A percentile compares a stretch with the other conserved stretches of the same genome.
phyloP scores from a whole-genome alignment of 192 early-diverging fungal species.

The Gaertneriomyces semiglobifer region DNA sequence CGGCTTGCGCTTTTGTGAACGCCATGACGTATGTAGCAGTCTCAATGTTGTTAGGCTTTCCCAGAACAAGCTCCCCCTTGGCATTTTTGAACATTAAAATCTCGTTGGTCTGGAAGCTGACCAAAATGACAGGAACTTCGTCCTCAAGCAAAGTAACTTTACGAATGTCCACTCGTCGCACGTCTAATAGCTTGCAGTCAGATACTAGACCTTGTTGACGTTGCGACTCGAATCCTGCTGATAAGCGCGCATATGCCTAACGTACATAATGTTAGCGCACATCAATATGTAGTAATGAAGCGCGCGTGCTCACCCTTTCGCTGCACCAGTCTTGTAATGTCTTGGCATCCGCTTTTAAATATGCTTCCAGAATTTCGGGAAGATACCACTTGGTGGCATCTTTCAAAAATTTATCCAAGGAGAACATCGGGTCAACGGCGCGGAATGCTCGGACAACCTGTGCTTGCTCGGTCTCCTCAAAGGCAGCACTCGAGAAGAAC shows the following conservation, averaged over 20 bases:
- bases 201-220: conserved; percentile 82
- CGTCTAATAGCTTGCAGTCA: conserved; percentile 92
- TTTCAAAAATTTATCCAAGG: conserved; percentile 80
- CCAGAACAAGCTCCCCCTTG: conserved; percentile 82
- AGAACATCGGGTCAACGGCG: conserved; percentile 81
- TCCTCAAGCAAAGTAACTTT: conserved; percentile 90
- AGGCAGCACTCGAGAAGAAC: conserved; percentile 69
- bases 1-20: conserved; percentile 72
- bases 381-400: conserved; percentile 89
- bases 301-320: conserved; percentile 66
- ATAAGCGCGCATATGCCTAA: conserved; percentile 71
- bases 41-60: conserved; percentile 81
- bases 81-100: conserved; percentile 87
- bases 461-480: conserved; percentile 92
- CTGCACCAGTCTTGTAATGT: conserved; percentile 91
- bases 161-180: conserved; percentile 85
- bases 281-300: conserved; percentile 2
- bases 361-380: conserved; percentile 95
- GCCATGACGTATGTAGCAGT: conserved; percentile 82
- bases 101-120: conserved; percentile 92
- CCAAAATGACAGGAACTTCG: conserved; percentile 81
- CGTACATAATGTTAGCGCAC: conserved; percentile 31
- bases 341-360: conserved; percentile 78
- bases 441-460: conserved; percentile 81
- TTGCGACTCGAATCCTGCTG: conserved; percentile 78